Percentiles rank a stretch among this genome's conserved stretches.
Evolutionary conservation across 495 filamentous ascomycete genomes (phyloP).

Genomic region (Sabuloglossum arenarium): DNA sequence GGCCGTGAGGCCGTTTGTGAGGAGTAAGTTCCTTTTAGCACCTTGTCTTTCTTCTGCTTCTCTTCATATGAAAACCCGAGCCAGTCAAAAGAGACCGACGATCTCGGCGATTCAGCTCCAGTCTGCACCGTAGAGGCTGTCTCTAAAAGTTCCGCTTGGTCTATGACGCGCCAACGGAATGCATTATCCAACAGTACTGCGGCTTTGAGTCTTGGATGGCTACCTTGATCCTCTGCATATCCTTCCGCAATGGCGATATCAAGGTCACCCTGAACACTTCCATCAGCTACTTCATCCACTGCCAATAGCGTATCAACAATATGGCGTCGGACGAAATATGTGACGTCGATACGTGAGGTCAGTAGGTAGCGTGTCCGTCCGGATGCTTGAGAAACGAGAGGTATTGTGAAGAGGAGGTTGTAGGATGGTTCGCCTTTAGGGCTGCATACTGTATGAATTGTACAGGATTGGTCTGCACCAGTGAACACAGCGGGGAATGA

Average conservation of each 20-base stretch:
- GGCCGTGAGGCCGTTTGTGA: not conserved
- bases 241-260: not conserved
- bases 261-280: not conserved
- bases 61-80: not conserved
- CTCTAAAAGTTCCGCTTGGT: not conserved
- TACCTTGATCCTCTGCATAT: not conserved
- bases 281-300: not conserved
- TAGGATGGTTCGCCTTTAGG: not conserved
- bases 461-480: not conserved
- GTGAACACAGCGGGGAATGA: not conserved
- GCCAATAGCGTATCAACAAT: not conserved
- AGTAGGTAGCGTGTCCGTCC: not conserved
- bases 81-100: not conserved
- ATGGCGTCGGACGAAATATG: not conserved
- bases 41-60: not conserved
- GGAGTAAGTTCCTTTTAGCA: not conserved
- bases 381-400: not conserved
- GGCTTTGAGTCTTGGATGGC: not conserved
- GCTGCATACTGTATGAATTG: not conserved
- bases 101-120: not conserved
- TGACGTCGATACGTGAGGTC: not conserved
- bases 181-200: not conserved
- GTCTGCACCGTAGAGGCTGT: not conserved
- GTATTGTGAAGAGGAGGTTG: not conserved
- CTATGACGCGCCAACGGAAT: not conserved